These are phyloP conservation scores for Candida methanosorbosa DNA, from an alignment of 805 yeast genomes.

Conservation along the genomic window DNA sequence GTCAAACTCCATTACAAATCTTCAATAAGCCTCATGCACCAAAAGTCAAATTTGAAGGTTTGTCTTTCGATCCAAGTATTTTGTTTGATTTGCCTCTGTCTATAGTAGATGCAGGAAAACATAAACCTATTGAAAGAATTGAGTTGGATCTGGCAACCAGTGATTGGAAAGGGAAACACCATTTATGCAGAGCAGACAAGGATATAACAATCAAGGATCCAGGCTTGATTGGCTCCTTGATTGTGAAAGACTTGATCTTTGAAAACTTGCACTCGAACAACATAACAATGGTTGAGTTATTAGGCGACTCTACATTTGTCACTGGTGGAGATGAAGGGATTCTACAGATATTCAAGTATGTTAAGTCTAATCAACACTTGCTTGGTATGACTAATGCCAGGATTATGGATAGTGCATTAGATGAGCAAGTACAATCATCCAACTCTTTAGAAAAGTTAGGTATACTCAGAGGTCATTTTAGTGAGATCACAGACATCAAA, in stretches of 20 bases:
- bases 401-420: neutral
- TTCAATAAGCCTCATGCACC: slow-evolving; percentile 61
- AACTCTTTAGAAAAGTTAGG: slow-evolving; percentile 6
- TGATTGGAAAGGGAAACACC: slow-evolving; percentile 42
- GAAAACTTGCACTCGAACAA: slow-evolving; percentile 32
- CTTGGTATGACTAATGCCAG: neutral
- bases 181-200: neutral
- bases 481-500: slow-evolving; percentile 35
- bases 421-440: neutral
- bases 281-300: slow-evolving; percentile 31
- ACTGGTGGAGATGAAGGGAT: slow-evolving; percentile 52
- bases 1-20: slow-evolving; percentile 77
- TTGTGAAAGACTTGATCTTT: slow-evolving; percentile 33
- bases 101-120: slow-evolving; percentile 34
- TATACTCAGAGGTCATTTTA: slow-evolving; percentile 50
- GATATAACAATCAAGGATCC: slow-evolving; percentile 5
- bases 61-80: slow-evolving; percentile 26
- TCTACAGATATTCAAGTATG: slow-evolving; percentile 30
- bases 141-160: slow-evolving; percentile 33
- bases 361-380: neutral
- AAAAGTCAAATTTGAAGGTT: slow-evolving; percentile 29
- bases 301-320: slow-evolving; percentile 33
- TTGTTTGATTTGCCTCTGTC: slow-evolving; percentile 27
- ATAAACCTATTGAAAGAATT: slow-evolving; percentile 32
- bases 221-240: slow-evolving; percentile 7